These are phyloP conservation scores for Pythium dissimile DNA, from an alignment of 352 stramenopile species.

Conservation along the genomic window DNA sequence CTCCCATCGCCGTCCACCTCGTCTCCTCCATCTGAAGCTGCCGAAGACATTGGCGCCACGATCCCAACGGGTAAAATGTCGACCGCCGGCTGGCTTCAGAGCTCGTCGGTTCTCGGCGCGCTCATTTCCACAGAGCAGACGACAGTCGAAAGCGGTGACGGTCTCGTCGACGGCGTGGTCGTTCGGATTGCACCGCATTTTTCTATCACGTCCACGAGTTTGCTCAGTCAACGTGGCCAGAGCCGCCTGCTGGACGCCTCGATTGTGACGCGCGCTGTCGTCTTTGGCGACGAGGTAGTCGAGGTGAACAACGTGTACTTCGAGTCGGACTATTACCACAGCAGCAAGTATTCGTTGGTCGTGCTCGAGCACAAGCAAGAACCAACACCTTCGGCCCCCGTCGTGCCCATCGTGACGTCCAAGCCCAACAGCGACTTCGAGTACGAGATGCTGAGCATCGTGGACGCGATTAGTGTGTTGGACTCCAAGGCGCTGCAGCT, in stretches of 20 bases:
- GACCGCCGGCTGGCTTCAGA: conserved; percentile 7
- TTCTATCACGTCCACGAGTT: conserved; percentile 7
- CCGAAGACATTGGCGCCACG: neutral
- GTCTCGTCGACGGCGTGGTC: conserved; percentile 19
- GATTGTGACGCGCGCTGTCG: neutral
- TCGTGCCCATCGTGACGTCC: conserved; percentile 11
- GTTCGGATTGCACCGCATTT: conserved; percentile 16
- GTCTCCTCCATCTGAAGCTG: neutral
- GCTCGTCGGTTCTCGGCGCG: conserved; percentile 1
- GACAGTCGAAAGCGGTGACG: neutral
- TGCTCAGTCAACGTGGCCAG: conserved; percentile 5
- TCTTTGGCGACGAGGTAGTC: conserved; percentile 1
- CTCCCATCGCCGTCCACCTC: neutral
- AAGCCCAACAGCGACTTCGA: conserved; percentile 11
- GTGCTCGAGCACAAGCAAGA: conserved; percentile 16
- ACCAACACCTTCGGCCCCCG: neutral
- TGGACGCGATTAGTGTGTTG: conserved; percentile 1
- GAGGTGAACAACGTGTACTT: conserved; percentile 10
- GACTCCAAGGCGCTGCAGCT: conserved; percentile 3
- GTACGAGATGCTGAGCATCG: conserved; percentile 6
- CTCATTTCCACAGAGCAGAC: conserved; percentile 2
- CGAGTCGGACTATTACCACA: conserved; percentile 12
- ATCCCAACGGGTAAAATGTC: neutral
- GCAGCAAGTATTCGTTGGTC: conserved; percentile 6
- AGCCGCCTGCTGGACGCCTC: neutral